Evolutionary conservation across 768 basidiomycete species (phyloP), one percentile per base, ranked within the genome.

Genomic region (Kwoniella bestiolae): DNA sequence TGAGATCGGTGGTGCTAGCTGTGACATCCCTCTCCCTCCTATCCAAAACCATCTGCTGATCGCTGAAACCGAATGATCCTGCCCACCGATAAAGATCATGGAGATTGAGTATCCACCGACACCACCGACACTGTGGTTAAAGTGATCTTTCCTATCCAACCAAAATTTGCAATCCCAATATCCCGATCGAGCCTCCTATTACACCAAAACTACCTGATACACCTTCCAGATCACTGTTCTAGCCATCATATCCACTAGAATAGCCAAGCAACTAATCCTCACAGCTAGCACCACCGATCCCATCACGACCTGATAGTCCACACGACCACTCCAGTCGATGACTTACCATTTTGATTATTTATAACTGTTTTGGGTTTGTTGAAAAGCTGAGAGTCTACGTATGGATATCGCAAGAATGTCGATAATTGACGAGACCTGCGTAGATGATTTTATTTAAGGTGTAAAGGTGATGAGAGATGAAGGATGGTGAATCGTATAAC

Each of bases 341-440:
- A 63, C 62, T 63, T 56, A 63, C 62, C 62, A 63, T 63, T 63
- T 63, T 63, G 62, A 25, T 38, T 41, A 50, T 23, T 34, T 55
- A 31, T 47, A 56, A 53, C 53, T 56, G 56, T 57, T 49, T 14
- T 35, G 45, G 31, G 52, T 50, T 47, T 25, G 26, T 55, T 50
- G 52, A 34, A 31, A 56, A n/a, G 44, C 28, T 35, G 16, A 35
- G 16, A 21, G 25, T 58, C 12, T 52, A 34, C 56, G 56, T 61
- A 61, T 63, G 49, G 29, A 12, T 25, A 44, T 56, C 53, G 62
- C 62, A 63, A 63, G 62, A 63, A 28, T 61, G 60, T 61, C 60
- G 60, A 52, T 29, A 21, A n/a, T 11, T 9, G 60, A 52, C 60
- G 60, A 61, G 55, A 26, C 62, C 47, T 63, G 62, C 62, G 53